Percentiles rank a stretch among this genome's conserved stretches.
Conservation (phyloP, 805 yeast genomes). For the Limtongia smithiae region DNA sequence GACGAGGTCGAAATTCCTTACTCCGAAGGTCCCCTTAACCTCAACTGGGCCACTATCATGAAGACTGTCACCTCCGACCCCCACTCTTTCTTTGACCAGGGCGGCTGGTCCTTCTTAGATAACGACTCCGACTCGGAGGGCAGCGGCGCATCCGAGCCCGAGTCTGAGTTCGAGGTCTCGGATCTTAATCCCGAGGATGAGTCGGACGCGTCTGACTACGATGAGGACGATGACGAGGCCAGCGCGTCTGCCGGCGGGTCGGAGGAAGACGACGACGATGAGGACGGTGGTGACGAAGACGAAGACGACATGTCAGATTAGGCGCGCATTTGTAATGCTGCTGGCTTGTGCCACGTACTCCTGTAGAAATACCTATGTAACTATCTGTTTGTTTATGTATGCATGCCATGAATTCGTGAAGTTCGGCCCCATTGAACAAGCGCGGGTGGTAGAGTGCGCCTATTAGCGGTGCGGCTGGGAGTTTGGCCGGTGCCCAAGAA, state of each 20-base stretch:
- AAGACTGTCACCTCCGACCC: constrained; percentile 90
- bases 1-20: constrained; percentile 96
- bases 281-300: constrained; percentile 25
- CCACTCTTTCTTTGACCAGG: constrained; percentile 86
- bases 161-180: constrained; percentile 55
- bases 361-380: too few species aligned
- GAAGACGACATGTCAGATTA: constrained; percentile 8
- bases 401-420: too few species aligned
- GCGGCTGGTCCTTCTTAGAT: constrained; percentile 94
- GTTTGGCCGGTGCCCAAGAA: too few species aligned
- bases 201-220: constrained; percentile 15
- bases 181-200: constrained; percentile 27
- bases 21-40: constrained; percentile 91
- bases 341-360: too few species aligned
- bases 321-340: neutral
- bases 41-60: constrained; percentile 95
- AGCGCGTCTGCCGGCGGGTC: constrained; percentile 13
- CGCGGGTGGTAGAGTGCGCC: too few species aligned
- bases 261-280: constrained; percentile 33
- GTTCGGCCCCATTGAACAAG: too few species aligned
- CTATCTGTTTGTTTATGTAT: too few species aligned
- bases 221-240: constrained; percentile 18
- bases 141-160: constrained; percentile 63
- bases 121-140: constrained; percentile 79
- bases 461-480: too few species aligned